Evolutionary conservation across 169 alveolate genomes (phyloP).

Genomic region (Perkinsus chesapeaki): DNA sequence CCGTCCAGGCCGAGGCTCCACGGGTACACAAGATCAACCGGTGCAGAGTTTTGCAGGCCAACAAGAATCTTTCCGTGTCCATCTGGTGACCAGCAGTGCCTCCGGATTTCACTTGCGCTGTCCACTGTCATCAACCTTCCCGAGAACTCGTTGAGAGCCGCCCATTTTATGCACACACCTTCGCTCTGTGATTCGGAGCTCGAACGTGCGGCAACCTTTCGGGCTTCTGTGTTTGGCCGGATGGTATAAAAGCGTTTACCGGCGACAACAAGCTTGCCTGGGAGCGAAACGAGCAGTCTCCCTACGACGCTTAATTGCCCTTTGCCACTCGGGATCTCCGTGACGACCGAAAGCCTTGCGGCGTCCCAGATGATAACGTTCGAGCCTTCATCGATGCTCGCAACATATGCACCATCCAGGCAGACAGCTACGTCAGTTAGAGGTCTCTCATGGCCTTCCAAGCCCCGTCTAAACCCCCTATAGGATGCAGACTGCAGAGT

Average conservation of each 20-base stretch:
- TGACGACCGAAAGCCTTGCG: neutral
- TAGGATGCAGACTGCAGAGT: neutral
- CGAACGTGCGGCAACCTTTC: no score
- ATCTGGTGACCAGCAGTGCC: neutral
- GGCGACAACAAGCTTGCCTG: neutral
- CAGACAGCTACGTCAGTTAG: neutral
- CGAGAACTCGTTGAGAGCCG: neutral
- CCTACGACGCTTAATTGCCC: neutral
- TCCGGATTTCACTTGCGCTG: neutral
- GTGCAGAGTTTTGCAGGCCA: neutral
- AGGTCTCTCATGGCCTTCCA: neutral
- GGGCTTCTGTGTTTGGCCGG: neutral
- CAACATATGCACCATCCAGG: neutral
- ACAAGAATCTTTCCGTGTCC: neutral
- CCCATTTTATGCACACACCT: no score
- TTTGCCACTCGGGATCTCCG: neutral
- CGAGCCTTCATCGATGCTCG: neutral
- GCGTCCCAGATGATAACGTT: neutral
- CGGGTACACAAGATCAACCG: neutral
- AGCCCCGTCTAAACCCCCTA: neutral
- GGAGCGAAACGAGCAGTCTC: neutral
- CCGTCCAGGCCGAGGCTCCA: neutral
- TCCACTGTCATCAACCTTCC: neutral
- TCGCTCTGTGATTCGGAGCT: no score
- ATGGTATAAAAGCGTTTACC: neutral